Conservation (phyloP, 2,329 filamentous ascomycete genomes). For the Colletotrichum sp. region DNA sequence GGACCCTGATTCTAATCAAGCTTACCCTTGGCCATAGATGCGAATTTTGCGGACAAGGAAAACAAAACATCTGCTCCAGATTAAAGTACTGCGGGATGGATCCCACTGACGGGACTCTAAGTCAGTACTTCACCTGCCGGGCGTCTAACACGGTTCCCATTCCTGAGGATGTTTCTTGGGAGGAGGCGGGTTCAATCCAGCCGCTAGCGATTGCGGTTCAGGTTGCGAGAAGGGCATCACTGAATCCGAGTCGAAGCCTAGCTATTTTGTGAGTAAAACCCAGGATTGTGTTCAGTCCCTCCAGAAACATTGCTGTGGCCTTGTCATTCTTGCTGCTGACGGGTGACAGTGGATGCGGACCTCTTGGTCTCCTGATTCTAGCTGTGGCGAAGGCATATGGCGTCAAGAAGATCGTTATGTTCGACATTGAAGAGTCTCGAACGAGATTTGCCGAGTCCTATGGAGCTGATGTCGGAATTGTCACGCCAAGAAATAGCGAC, state of each 20-base stretch:
- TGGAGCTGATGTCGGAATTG: not conserved
- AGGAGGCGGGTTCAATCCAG: not conserved
- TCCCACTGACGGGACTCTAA: not conserved
- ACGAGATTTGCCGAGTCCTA: not conserved
- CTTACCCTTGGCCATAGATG: not conserved
- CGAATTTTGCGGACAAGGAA: not conserved
- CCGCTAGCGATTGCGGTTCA: not conserved
- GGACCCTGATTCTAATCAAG: not conserved
- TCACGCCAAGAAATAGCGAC: not conserved
- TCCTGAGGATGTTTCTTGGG: not conserved
- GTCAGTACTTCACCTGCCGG: not conserved
- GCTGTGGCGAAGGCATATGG: not conserved
- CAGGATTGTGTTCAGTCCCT: accelerated
- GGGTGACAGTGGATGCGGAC: not conserved
- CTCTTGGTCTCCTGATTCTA: not conserved
- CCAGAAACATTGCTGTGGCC: accelerated
- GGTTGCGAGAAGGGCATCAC: not conserved
- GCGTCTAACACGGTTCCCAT: not conserved
- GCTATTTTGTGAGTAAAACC: not conserved
- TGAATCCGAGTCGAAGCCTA: not conserved
- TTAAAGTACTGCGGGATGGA: not conserved
- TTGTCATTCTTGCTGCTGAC: not conserved
- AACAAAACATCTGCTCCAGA: not conserved
- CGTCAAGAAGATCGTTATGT: not conserved
- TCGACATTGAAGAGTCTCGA: not conserved